Evolutionary conservation across 306 rosid genomes (phyloP), one percentile per base, ranked within the genome.

Genomic region (Sesbania bispinosa): DNA sequence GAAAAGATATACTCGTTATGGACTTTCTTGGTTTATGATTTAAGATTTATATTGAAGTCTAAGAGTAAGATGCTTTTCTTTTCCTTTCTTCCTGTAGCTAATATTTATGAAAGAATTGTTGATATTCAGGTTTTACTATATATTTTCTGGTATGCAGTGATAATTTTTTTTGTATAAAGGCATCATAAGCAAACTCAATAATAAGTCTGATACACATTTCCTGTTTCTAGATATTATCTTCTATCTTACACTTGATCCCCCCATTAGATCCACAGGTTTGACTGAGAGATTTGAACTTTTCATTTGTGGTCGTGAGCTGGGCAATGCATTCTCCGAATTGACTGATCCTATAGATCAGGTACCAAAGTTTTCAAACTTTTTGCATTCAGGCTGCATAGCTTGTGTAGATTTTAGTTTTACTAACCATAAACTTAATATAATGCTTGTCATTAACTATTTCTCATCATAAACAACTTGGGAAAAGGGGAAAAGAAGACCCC

Each of bases 311-410:
- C 97, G 98, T 73, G 98, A 94, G 85, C 75, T 94, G 83, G 97
- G 89, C 69, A 94, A 90, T 80, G 98, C 98, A 39, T 94, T 94
- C 86, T 94, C 98, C 2, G 98, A 94, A 76, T 77, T 94, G 82
- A 94, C 97, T 8, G 98, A 94, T 85, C 98, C 98, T 48, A 38
- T 90, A 73, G 98, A 94, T 85, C 98, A 93, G 94, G 98, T 90
- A 79, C 29, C 29, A 14, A 33, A 23, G 10, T 51, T 48, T 61
- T 54, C n/a, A 23, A 42, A 41, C 8, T 47, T 69, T 55, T 64
- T 36, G 4, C 27, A 23, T 55, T 60, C 41, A 33, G 69, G 33
- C 36, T 15, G 19, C 30, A 20, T 43, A 77, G 48, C 57, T 26
- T 24, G 3, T 72, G 51, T 5, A 3, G 35, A 43, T 69, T 77